These are phyloP conservation scores for Fusarium nodosum DNA, from an alignment of 2,329 filamentous ascomycete genomes.

Conservation along the genomic window DNA sequence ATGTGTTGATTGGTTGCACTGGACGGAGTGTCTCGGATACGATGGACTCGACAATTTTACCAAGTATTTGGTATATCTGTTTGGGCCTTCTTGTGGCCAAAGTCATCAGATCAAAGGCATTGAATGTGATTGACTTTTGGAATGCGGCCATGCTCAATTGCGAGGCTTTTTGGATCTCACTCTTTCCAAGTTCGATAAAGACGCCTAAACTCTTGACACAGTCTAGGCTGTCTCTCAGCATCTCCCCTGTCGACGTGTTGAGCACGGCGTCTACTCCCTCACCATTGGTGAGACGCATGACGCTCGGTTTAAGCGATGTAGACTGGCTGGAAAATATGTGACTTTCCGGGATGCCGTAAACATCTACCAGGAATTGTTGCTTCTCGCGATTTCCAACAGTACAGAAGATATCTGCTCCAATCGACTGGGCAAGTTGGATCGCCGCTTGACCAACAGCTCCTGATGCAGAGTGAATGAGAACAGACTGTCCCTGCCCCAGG, in stretches of 20 bases:
- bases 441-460: constrained; percentile 17
- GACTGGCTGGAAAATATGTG: constrained; percentile 6
- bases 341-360: neutral
- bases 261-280: constrained; percentile 11
- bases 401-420: constrained; percentile 6
- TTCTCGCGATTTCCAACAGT: constrained; percentile 8
- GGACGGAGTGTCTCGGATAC: neutral
- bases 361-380: neutral
- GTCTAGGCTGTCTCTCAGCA: constrained; percentile 13
- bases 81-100: neutral
- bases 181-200: constrained; percentile 10
- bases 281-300: constrained; percentile 3
- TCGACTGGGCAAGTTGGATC: neutral
- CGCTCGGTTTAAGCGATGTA: neutral
- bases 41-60: neutral
- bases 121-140: constrained; percentile 13
- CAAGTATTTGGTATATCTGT: neutral
- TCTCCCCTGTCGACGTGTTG: constrained; percentile 8
- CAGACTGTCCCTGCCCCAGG: neutral
- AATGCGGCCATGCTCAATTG: constrained; percentile 4
- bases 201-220: constrained; percentile 2
- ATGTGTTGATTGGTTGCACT: neutral
- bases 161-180: constrained; percentile 1
- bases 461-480: constrained; percentile 14
- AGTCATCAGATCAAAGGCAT: constrained; percentile 5